Conservation (phyloP, 495 filamentous ascomycete genomes). For the Baudoinia panamericana region DNA sequence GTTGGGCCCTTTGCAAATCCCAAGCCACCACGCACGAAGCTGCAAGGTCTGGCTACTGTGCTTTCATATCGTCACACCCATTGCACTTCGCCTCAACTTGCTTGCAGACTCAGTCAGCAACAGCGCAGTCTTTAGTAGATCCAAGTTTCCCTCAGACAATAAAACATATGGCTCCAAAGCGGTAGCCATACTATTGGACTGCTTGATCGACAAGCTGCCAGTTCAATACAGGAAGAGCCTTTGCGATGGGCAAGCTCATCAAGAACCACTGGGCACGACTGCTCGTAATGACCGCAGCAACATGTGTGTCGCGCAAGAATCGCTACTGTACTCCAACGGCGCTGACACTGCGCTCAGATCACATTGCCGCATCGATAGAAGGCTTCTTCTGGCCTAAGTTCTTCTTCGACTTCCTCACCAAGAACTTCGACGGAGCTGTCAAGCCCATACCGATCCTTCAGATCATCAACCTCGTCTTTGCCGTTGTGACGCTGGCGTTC, state of each 20-base stretch:
- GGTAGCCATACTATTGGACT: conserved; percentile 11
- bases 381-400: conserved; percentile 98
- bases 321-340: too few relatives aligned
- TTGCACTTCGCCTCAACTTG: neutral
- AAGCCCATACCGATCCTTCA: conserved; percentile 82
- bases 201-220: neutral
- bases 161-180: conserved; percentile 2
- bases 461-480: conserved; percentile 87
- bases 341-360: too few relatives aligned
- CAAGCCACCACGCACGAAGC: too few relatives aligned
- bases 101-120: neutral
- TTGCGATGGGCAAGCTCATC: conserved; percentile 96
- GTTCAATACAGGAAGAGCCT: conserved; percentile 1
- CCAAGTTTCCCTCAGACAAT: conserved; percentile 4
- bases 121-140: too few relatives aligned
- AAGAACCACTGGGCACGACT: conserved; percentile 98
- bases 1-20: too few relatives aligned
- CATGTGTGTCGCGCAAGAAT: conserved; percentile 72
- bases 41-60: too few relatives aligned
- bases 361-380: conserved; percentile 70
- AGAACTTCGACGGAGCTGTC: conserved; percentile 75
- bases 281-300: conserved; percentile 72
- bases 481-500: conserved; percentile 65
- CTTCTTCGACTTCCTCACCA: conserved; percentile 94
- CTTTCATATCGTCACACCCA: too few relatives aligned